Base-by-base conservation (phyloP, 192 early-diverging fungal species). In the Podila epigama region DNA sequence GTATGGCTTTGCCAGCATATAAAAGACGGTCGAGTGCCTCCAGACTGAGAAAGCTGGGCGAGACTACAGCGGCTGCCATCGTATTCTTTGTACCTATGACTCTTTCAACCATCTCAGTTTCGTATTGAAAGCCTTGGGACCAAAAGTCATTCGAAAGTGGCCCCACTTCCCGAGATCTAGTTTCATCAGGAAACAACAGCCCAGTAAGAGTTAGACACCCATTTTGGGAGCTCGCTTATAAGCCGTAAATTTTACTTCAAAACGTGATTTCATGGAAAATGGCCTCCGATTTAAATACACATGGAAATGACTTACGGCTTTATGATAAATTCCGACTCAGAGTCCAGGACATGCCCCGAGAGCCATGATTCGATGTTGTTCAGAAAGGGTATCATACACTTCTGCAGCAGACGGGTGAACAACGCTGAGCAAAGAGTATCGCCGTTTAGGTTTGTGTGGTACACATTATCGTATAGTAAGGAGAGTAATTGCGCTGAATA, bases 1-100 rank as follows among this genome's bases (percentile, higher is more conserved):
- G 73, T 48, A 77, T 54, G 28, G 73, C 73, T 36, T 77, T 77
- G 5, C 73, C 73, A 13, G 66, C 62, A 5, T 77, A 77, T 3
- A 77, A 8, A 9, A 68, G 22, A 29, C 60, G 66, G 8, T 60
- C 40, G 11, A 77, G 33, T 4, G 66, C 42, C 6, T n/a, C 6
- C 0, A 64, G 58, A 9, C 13, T 22, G 5, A 77, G 16, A 32
- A 77, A 77, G 27, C 66, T 63, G n/a, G 73, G 73, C 6, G 31
- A 42, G 5, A 77, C 42, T 18, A 40, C 27, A 4, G 20, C 36
- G 11, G 66, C 58, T 10, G 61, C 32, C 20, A 58, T 39, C 0
- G 33, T 57, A n/a, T 10, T 31, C 5, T 41, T 51, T 0, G 9
- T 29, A 3, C 25, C 51, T 7, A 50, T 29, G 5, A 11, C 31